Evolutionary conservation across 495 filamentous ascomycete species (phyloP).

Genomic region (Tuber umbilicatum): DNA sequence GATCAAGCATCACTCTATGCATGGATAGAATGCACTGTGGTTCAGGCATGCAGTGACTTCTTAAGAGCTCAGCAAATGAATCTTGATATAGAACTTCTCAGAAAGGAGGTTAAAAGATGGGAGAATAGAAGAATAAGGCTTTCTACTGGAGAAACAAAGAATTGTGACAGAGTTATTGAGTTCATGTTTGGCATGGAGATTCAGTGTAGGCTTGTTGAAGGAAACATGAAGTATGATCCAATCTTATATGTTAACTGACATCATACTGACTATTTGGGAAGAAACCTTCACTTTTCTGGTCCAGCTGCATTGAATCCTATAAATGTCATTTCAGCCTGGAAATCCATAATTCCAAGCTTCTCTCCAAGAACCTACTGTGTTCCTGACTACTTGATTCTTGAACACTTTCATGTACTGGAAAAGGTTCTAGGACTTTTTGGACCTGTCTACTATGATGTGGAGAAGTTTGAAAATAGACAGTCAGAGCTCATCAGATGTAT

Average conservation of each 20-base stretch:
- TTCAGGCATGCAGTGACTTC: slow-evolving; percentile 31
- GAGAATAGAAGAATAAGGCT: slow-evolving; percentile 21
- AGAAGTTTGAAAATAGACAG: slow-evolving; percentile 25
- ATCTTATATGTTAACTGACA: no score
- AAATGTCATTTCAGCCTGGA: slow-evolving; percentile 22
- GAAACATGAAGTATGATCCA: slow-evolving; percentile 23
- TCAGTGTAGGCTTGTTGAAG: slow-evolving; percentile 28
- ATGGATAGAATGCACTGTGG: slow-evolving; percentile 30
- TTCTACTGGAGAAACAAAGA: slow-evolving; percentile 15
- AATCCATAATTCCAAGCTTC: slow-evolving; percentile 27
- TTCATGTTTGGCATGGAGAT: slow-evolving; percentile 38
- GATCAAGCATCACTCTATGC: slow-evolving; percentile 25
- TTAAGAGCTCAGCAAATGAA: slow-evolving; percentile 18
- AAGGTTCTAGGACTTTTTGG: slow-evolving; percentile 26
- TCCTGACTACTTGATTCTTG: slow-evolving; percentile 26
- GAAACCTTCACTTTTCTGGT: slow-evolving; percentile 24
- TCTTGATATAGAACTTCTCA: slow-evolving; percentile 15
- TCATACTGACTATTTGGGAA: slow-evolving; percentile 1
- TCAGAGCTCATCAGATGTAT: slow-evolving; percentile 16
- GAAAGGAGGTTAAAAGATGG: slow-evolving; percentile 29
- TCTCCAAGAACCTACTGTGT: slow-evolving; percentile 24
- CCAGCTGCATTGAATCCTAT: slow-evolving; percentile 26
- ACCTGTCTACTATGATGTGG: slow-evolving; percentile 27
- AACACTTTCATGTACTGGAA: slow-evolving; percentile 27
- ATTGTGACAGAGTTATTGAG: slow-evolving; percentile 26